Evolutionary conservation across 2,329 filamentous ascomycete genomes (phyloP), one percentile per base, ranked within the genome.

Genomic region (Coniochaeta sp.): DNA sequence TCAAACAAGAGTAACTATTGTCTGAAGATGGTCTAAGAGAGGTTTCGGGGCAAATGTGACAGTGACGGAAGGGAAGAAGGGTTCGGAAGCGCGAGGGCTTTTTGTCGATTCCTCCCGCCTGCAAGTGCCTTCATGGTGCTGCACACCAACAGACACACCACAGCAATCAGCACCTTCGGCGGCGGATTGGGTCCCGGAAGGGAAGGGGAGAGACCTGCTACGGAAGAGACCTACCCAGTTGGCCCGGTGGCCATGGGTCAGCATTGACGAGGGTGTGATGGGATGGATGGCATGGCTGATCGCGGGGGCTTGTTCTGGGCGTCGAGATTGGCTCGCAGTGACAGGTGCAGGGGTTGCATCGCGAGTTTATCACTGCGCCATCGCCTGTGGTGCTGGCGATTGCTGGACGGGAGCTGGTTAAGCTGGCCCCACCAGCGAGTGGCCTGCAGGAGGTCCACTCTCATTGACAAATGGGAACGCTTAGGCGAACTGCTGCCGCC

Each of bases 1-100:
- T 48, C 45, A 28, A 48, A 32, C 30, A 32, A 9, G 30, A 32
- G 30, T 32, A 9, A 35, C 4, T 22, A 3, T 20, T 38, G 38
- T 42, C 38, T 42, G 38, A 24, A 24, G 20, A 42, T 42, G 38
- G 38, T 42, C 26, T 42, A 48, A 30, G 28, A 18, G 28, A 48
- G 26, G 45, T 48, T 48, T 48, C 45, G 45, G 27, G 24, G n/a
- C n/a, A n/a, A 20, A 31, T 48, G 45, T 48, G 45, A 48, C 45
- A 48, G 45, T 48, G 45, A 48, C 18, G 18, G n/a, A n/a, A n/a
- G n/a, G n/a, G 45, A n/a, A 13, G 28, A 18, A 48, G 26, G n/a
- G 26, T 4, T 31, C 26, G 45, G 26, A 31, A 48, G 45, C 28
- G 45, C 45, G 45, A 26, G 30, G 38, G 38, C 18, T 42, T 42